A percentile compares a stretch with the other conserved stretches of the same genome.
Conservation (phyloP, 1,284 basidiomycete species). For the Inonotus hispidus region DNA sequence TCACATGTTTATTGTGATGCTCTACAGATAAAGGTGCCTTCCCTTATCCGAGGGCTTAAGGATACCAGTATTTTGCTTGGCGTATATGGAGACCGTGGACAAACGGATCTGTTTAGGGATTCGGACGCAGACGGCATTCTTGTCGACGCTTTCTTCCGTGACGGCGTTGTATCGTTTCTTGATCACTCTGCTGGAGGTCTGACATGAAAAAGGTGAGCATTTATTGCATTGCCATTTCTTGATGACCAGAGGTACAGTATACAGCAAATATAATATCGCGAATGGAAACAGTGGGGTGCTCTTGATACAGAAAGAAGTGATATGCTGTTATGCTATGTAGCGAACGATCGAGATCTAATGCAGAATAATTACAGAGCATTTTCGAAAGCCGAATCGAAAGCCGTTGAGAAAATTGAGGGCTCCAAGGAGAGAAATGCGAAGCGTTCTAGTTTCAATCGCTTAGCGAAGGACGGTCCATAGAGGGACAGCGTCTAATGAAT, state of each 20-base stretch:
- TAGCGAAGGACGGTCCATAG: neutral
- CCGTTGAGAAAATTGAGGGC: neutral
- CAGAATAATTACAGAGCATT: neutral
- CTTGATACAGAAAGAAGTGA: neutral
- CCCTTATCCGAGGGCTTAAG: slow-evolving; percentile 79
- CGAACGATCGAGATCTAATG: neutral
- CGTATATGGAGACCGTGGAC: slow-evolving; percentile 58
- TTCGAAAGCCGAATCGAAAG: neutral
- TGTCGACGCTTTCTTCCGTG: slow-evolving; percentile 61
- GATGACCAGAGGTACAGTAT: neutral
- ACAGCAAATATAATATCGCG: slow-evolving; percentile 1
- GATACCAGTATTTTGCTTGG: slow-evolving; percentile 86
- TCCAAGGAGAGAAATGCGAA: neutral
- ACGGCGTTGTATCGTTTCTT: slow-evolving; percentile 59
- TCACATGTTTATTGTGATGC: neutral
- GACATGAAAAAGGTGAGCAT: neutral
- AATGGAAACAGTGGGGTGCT: neutral
- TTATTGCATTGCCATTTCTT: neutral
- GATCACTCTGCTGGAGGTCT: slow-evolving; percentile 50
- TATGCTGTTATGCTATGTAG: neutral
- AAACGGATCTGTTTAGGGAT: slow-evolving; percentile 37
- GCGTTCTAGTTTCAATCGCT: neutral
- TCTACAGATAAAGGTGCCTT: slow-evolving; percentile 58
- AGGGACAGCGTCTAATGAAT: neutral
- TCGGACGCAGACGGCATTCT: slow-evolving; percentile 42